Base-by-base conservation (phyloP, 208 protist genomes). In the Leishmania lainsoni region DNA sequence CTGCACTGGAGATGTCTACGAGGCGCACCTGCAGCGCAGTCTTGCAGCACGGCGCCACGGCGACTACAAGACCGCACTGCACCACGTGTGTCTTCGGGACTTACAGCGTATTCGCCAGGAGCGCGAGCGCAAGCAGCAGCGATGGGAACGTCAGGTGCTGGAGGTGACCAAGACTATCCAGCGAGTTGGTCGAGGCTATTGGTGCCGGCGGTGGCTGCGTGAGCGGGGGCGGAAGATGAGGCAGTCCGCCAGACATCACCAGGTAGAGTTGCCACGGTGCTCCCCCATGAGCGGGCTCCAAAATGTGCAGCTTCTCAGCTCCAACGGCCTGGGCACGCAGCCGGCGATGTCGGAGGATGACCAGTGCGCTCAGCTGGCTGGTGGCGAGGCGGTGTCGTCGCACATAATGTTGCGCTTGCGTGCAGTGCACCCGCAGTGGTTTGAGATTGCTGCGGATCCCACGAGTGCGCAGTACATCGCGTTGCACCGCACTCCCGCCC, bases 101-200 rank as follows among this genome's bases (percentile, higher is more conserved):
- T 80, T 96, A 63, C 79, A 89, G 79, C 56, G 45, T 26, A 63
- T 81, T 17, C 74, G 76, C 16, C 61, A 80, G 26, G 51, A 79
- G 49, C 90, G 87, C 56, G 75, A 90, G 39, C 80, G 75, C 54
- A 85, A 93, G 81, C 79, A 83, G 51, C 85, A 83, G 74, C 83
- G 71, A 8, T 74, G 83, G 20, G 83, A 89, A 66, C 84, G 81
- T 4, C 83, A 81, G 69, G 59, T 79, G 52, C 51, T 91, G 73
- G 82, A 93, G 58, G 87, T 89, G 1, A 79, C 86, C 6, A 77
- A 86, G 59, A 51, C 92, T 49, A 77, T 96, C 16, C 92, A 96
- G 81, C 89, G 90, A 32, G 83, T 88, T 39, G 81, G 81, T 16
- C 87, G 92, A 12, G 92, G 86, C 35, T 89, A 70, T 45, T 81